These are phyloP conservation scores for Dryas integrifolia DNA, from an alignment of 331 rosid genomes.

Conservation along the genomic window DNA sequence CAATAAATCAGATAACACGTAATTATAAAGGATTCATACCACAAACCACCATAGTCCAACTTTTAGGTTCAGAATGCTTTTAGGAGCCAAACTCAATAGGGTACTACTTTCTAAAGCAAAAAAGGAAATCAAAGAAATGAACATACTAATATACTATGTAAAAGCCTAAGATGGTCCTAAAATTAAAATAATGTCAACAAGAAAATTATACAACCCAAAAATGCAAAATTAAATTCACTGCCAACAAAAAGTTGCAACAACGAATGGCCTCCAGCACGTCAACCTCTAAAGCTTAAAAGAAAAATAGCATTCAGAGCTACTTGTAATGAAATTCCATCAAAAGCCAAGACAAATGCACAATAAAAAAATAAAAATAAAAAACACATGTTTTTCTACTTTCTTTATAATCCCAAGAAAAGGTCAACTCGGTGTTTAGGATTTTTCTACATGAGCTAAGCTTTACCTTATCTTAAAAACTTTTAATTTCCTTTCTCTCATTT, in stretches of 20 bases:
- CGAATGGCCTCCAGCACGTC: constrained; percentile 1
- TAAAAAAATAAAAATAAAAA: background rate
- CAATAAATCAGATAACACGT: background rate
- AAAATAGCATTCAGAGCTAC: background rate
- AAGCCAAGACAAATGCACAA: constrained; percentile 8
- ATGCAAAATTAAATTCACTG: background rate
- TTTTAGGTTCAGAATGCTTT: background rate
- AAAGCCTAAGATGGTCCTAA: constrained; percentile 1
- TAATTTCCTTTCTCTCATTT: background rate
- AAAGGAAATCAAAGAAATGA: background rate
- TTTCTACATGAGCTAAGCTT: constrained; percentile 16
- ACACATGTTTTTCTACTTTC: background rate
- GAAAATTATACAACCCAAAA: background rate
- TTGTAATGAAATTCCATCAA: background rate
- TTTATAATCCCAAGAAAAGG: background rate
- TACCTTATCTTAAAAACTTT: background rate
- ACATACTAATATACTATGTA: background rate
- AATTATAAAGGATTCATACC: constrained; percentile 3
- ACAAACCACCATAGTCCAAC: constrained; percentile 2
- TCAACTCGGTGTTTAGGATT: background rate
- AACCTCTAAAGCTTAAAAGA: background rate
- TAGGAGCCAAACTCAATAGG: background rate
- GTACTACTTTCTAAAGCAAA: background rate
- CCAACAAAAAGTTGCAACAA: constrained; percentile 3
- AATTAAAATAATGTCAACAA: background rate